Conservation (phyloP, 176 grass and related monocot species). For the Triticum turgidum region DNA sequence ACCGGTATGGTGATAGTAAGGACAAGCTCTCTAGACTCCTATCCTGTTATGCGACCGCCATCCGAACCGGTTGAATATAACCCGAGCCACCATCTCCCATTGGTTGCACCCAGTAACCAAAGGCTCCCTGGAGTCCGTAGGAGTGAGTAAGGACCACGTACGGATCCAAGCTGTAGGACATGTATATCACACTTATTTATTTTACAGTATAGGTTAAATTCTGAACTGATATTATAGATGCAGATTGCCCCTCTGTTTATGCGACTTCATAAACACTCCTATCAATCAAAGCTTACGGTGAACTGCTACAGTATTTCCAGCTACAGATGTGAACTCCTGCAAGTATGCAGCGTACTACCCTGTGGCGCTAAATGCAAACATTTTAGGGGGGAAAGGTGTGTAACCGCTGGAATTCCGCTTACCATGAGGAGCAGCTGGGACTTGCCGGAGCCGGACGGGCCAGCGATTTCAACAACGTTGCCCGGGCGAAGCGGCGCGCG, state of each 20-base stretch:
- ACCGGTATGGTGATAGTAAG: no score
- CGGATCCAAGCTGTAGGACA: no score
- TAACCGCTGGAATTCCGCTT: background rate
- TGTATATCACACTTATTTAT: background rate
- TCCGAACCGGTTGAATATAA: no score
- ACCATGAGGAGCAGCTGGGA: conserved; percentile 81
- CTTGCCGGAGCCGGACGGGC: conserved; percentile 84
- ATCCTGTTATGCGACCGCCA: no score
- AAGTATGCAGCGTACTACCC: background rate
- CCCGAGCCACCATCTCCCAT: no score
- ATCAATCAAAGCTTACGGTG: background rate
- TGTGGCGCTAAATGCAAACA: background rate
- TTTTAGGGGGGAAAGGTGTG: background rate
- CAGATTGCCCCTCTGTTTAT: background rate
- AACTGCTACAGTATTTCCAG: background rate
- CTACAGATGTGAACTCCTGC: background rate
- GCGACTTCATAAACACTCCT: background rate
- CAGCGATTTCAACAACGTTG: conserved; percentile 88
- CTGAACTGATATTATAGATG: background rate
- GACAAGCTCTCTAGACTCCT: no score
- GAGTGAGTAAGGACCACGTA: no score
- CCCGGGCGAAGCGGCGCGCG: conserved; percentile 78
- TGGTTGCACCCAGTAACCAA: no score
- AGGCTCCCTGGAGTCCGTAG: no score
- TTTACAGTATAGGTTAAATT: background rate